phyloP scores from a whole-genome alignment of 306 rosid genomes.

The Rosa lucieae region DNA sequence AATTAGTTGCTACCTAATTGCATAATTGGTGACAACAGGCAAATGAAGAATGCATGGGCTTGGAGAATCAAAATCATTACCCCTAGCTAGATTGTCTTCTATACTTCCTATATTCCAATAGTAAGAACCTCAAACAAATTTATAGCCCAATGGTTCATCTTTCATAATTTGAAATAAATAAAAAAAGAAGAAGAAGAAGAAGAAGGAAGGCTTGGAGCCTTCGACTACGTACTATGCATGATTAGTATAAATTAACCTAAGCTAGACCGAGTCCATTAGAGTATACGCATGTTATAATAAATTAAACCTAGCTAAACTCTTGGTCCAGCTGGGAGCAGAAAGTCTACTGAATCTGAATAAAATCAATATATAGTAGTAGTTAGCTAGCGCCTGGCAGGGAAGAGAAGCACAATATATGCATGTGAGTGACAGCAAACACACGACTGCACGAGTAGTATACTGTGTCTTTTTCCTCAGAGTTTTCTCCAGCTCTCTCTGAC shows the following conservation, averaged over 20 bases:
- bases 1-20: too few species aligned
- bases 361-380: too few species aligned
- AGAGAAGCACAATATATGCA: background rate
- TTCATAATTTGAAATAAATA: too few species aligned
- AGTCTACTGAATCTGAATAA: background rate
- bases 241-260: too few species aligned
- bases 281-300: background rate
- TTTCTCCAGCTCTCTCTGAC: background rate
- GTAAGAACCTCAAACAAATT: too few species aligned
- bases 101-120: background rate
- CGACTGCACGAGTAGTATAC: background rate
- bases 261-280: too few species aligned
- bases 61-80: background rate
- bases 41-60: background rate
- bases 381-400: too few species aligned
- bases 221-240: too few species aligned
- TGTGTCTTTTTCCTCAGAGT: background rate
- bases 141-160: too few species aligned
- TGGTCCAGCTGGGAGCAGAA: background rate
- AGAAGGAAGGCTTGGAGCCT: too few species aligned
- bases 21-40: background rate
- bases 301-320: background rate
- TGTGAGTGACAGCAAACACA: slow-evolving; percentile 4
- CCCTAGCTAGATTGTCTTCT: too few species aligned
- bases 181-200: too few species aligned